Conservation (phyloP, 768 basidiomycete species). For the Filobasidium floriforme region DNA sequence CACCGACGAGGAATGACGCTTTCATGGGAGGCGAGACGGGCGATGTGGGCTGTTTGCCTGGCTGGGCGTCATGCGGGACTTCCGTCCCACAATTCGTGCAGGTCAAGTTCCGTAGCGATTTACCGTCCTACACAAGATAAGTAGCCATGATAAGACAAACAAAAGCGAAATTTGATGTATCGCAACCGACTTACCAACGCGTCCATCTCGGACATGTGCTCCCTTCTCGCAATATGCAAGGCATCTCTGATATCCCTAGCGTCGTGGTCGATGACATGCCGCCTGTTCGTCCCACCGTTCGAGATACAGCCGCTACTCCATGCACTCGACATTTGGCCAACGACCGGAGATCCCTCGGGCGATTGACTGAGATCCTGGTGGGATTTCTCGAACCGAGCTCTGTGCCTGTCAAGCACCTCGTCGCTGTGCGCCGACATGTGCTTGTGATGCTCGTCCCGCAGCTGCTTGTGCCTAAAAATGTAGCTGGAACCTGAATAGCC, state of each 20-base stretch:
- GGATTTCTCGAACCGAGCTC: slow-evolving; percentile 8
- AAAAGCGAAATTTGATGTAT: background rate
- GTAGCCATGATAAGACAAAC: background rate
- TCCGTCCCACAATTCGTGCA: background rate
- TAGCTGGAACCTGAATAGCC: slow-evolving; percentile 58
- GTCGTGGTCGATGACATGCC: slow-evolving; percentile 49
- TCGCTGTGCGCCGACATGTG: slow-evolving; percentile 37
- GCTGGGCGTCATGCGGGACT: background rate
- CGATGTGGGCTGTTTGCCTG: slow-evolving; percentile 14
- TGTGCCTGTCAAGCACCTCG: slow-evolving; percentile 26
- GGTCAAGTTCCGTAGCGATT: slow-evolving; percentile 52
- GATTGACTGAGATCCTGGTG: slow-evolving; percentile 20
- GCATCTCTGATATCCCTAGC: slow-evolving; percentile 45
- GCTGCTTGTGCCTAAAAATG: slow-evolving; percentile 58
- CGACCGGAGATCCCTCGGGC: slow-evolving; percentile 21
- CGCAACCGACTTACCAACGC: slow-evolving; percentile 49
- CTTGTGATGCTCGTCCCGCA: slow-evolving; percentile 42
- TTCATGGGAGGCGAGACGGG: slow-evolving; percentile 14
- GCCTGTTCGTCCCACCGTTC: slow-evolving; percentile 49
- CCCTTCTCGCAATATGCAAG: slow-evolving; percentile 56
- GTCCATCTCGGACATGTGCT: slow-evolving; percentile 74
- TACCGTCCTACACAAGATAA: slow-evolving; percentile 6
- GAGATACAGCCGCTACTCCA: slow-evolving; percentile 9
- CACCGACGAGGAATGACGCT: slow-evolving; percentile 26
- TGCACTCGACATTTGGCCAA: slow-evolving; percentile 11